Evolutionary conservation across 139 green algal species (phyloP), one percentile per base, ranked within the genome.

Genomic region (Astrephomene gubernaculifera): DNA sequence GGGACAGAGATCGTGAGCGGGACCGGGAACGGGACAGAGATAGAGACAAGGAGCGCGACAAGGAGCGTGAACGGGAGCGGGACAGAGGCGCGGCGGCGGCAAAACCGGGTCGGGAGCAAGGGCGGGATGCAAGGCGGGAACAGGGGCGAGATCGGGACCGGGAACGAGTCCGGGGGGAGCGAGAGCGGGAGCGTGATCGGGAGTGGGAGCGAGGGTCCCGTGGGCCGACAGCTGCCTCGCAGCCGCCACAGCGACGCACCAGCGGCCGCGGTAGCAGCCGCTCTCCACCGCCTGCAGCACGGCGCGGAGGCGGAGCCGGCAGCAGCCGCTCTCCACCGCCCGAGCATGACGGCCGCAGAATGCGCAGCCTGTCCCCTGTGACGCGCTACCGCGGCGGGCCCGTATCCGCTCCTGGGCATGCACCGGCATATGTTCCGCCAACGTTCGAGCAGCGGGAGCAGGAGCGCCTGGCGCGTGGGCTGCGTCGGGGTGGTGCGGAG

Each of bases 281-380:
- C 45, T 80, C 71, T 0, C 71, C 71, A 8, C 71, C 71, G 71
- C 71, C 45, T 14, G 45, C 71, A 49, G 45, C 44, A n/a, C n/a
- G n/a, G n/a, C n/a, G n/a, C n/a, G n/a, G n/a, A n/a, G n/a, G n/a
- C n/a, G n/a, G n/a, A n/a, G n/a, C n/a, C n/a, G n/a, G 14, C 21
- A 24, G 22, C 38, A 74, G 68, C 39, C 68, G 39, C 68, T 74
- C 68, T 39, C 68, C 68, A 4, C 71, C 49, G 41, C 68, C 4
- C 39, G 39, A 24, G 29, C 63, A 7, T 41, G 57, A 72, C 36
- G 65, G 65, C 65, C 43, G 71, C 36, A 45, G 49, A 12, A 14
- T n/a, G 12, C 71, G 71, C 49, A 80, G 71, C 45, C 45, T 49
- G 6, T 67, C 71, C 14, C 68, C 68, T 31, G 38, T 21, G 38